Base-by-base conservation (phyloP, 176 grass and related monocot species). In the Eragrostis nindensis region DNA sequence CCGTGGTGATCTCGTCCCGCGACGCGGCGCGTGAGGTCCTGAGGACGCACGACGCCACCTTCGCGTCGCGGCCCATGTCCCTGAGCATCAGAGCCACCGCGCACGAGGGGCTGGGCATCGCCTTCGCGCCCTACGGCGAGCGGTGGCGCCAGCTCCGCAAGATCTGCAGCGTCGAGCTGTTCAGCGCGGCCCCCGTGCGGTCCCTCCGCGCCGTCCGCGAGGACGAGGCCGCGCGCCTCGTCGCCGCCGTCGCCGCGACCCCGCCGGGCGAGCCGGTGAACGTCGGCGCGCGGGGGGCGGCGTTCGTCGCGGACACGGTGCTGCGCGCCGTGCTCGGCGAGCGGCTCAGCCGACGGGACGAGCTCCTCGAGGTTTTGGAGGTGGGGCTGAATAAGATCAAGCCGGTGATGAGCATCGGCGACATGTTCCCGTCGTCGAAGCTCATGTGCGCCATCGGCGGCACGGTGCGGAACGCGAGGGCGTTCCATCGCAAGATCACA, bases 391-490 rank as follows among this genome's bases (percentile, higher is more conserved):
- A 57, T 11, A 22, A 24, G 17, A 1, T 82, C 1, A 87, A 87
- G 79, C 25, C 80, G 4, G 80, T 74, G 59, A 67, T 88, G 26
- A 83, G 8, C 59, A n/a, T 74, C 30, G 49, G 17, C 25, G 84
- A 86, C 84, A 53, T 81, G 11, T 86, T 86, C 84, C 84, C 84
- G 15, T 86, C 84, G 11, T 86, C 62, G 15, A 13, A 43, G 42
- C 16, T 86, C 25, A 14, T 61, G 4, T 27, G 25, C 10, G 22
- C 25, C 5, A 8, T 61, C 11, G 1, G 57, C 11, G 25, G 22
- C 25, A 61, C 11, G 57, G 77, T 52, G 17, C 50, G 77, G 48
- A 50, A 55, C 2, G 70, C 62, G n/a, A 0, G 16, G 18, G 77
- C 44, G 41, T 75, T 59, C 62, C 70, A 80, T 71, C 84, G 70